A percentile compares a stretch with the other conserved stretches of the same genome.
Conservation (phyloP, 768 basidiomycete species). For the Mycena alexandri region DNA sequence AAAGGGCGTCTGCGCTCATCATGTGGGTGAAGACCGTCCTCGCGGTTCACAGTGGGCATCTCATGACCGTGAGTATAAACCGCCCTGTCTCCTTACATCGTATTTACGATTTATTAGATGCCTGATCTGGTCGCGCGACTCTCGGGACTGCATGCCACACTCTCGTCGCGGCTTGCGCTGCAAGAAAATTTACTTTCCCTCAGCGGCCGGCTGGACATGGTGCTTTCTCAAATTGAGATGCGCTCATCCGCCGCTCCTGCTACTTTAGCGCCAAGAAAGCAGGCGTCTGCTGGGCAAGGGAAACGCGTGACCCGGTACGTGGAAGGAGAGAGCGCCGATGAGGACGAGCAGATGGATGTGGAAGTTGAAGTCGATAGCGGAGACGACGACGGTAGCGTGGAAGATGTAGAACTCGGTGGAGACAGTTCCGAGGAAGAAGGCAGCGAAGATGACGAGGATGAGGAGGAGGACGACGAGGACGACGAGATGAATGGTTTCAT, state of each 20-base stretch:
- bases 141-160: constrained; percentile 84
- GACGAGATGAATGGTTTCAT: constrained; percentile 67
- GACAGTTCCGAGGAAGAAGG: constrained; percentile 68
- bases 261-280: constrained; percentile 59
- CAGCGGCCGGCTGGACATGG: constrained; percentile 92
- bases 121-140: constrained; percentile 92
- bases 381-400: constrained; percentile 81
- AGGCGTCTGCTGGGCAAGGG: constrained; percentile 49
- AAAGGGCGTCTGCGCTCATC: constrained; percentile 76
- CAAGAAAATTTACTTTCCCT: constrained; percentile 89
- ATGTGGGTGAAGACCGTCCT: constrained; percentile 88
- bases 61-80: constrained; percentile 85
- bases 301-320: constrained; percentile 68
- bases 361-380: constrained; percentile 73
- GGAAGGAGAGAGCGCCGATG: constrained; percentile 85
- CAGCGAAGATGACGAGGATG: constrained; percentile 58
- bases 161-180: constrained; percentile 83
- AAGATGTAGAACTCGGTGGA: constrained; percentile 81
- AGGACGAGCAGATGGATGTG: constrained; percentile 68
- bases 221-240: constrained; percentile 93
- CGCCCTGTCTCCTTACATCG: constrained; percentile 14
- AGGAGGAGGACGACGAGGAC: constrained; percentile 58
- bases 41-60: constrained; percentile 87
- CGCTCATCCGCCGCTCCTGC: constrained; percentile 80
- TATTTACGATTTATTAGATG: constrained; percentile 65